Evolutionary conservation across 257 asterid species (phyloP).

Genomic region (Przewalskia tangutica): DNA sequence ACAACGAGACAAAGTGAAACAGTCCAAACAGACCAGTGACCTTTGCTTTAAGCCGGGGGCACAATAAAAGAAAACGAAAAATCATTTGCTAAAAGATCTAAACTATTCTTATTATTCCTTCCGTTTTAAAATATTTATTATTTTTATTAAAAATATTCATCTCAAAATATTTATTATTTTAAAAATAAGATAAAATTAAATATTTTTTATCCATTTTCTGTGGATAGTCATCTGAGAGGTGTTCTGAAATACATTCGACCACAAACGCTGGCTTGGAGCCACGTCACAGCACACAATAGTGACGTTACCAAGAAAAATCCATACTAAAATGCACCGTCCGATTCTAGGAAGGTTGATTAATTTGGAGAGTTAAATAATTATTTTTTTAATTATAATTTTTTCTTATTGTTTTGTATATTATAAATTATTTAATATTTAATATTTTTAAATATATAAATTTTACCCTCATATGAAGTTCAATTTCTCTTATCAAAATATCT

Average conservation of each 20-base stretch:
- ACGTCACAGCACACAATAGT: background rate
- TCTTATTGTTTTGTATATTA: no score
- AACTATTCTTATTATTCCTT: background rate
- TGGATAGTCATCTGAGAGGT: background rate
- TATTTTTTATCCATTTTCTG: background rate
- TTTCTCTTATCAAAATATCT: no score
- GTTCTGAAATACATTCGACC: background rate
- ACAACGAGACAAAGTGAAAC: background rate
- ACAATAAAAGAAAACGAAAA: background rate
- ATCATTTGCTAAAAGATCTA: background rate
- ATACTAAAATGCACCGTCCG: background rate
- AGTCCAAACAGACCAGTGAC: background rate
- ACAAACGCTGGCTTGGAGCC: background rate
- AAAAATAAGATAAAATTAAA: no score
- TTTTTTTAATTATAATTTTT: no score
- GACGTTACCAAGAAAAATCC: background rate
- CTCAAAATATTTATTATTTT: no score
- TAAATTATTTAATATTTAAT: no score
- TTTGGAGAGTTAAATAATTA: no score
- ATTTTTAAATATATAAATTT: no score
- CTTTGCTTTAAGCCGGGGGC: background rate
- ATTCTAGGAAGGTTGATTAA: no score
- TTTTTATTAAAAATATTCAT: no score
- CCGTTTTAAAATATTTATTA: no score
- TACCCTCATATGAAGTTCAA: no score